phyloP scores from a whole-genome alignment of 2,329 filamentous ascomycete species.

The Penicillium brasilianum region DNA sequence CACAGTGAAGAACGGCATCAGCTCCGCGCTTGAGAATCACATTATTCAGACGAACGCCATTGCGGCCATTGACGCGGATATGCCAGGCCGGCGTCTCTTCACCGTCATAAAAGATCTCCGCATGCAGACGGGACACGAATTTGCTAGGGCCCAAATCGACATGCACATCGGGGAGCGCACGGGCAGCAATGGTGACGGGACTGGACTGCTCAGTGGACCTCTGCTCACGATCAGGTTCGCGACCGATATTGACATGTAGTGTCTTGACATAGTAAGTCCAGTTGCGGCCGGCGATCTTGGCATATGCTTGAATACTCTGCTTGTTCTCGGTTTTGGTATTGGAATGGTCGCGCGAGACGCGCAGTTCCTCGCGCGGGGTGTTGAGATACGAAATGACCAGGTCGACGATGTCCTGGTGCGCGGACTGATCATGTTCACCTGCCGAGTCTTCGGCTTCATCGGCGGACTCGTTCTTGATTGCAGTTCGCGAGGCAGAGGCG shows the following conservation, averaged over 20 bases:
- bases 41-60: conserved; percentile 86
- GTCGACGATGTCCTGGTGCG: conserved; percentile 53
- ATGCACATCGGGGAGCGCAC: conserved; percentile 64
- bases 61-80: conserved; percentile 85
- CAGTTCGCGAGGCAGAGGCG: conserved; percentile 37
- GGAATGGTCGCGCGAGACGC: conserved; percentile 51
- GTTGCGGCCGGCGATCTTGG: conserved; percentile 56
- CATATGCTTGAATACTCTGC: conserved; percentile 55
- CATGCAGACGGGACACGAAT: conserved; percentile 77
- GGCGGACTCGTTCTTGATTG: conserved; percentile 46
- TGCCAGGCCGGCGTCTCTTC: conserved; percentile 72
- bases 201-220: conserved; percentile 52
- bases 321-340: conserved; percentile 53
- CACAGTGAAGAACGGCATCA: conserved; percentile 73
- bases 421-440: conserved; percentile 48
- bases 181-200: conserved; percentile 51
- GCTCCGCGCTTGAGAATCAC: conserved; percentile 69
- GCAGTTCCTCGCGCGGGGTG: conserved; percentile 50
- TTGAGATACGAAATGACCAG: conserved; percentile 54
- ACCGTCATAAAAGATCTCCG: conserved; percentile 74
- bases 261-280: conserved; percentile 59
- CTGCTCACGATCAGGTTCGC: conserved; percentile 53
- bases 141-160: conserved; percentile 89
- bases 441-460: conserved; percentile 49
- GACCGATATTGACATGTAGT: conserved; percentile 56